Evolutionary conservation across 2,329 filamentous ascomycete genomes (phyloP).

Genomic region (Beauveria varroae): DNA sequence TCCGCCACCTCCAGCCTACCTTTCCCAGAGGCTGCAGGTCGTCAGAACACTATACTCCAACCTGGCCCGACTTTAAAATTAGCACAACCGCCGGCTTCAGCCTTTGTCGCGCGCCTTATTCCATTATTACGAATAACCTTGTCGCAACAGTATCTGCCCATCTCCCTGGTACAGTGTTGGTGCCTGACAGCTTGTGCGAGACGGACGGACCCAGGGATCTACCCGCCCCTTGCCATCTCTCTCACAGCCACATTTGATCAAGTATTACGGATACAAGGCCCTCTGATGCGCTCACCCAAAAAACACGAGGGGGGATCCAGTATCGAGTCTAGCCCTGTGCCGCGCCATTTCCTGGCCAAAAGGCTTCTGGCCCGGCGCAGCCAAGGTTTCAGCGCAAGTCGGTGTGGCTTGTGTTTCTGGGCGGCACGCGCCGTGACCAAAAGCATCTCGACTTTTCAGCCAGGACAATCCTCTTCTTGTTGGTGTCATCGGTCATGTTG

Average conservation of each 20-base stretch:
- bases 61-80: background rate
- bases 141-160: too few species aligned
- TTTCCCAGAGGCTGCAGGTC: background rate
- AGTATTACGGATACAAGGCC: too few species aligned
- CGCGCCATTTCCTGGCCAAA: background rate
- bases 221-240: too few species aligned
- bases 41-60: background rate
- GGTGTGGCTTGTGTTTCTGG: background rate
- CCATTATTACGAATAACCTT: background rate
- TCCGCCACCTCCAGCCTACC: too few species aligned
- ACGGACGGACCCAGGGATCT: background rate
- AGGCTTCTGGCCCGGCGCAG: background rate
- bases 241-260: too few species aligned
- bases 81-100: background rate
- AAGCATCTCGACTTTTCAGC: too few species aligned
- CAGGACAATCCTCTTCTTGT: too few species aligned
- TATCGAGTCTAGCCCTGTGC: background rate
- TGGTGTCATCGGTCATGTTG: too few species aligned
- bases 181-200: background rate
- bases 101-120: background rate
- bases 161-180: too few species aligned
- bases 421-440: slow-evolving; percentile 3
- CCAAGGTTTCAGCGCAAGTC: slow-evolving; percentile 4
- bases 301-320: background rate
- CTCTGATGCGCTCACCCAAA: background rate